phyloP scores from a whole-genome alignment of 2,329 filamentous ascomycete genomes.

The Mollisia scopiformis region DNA sequence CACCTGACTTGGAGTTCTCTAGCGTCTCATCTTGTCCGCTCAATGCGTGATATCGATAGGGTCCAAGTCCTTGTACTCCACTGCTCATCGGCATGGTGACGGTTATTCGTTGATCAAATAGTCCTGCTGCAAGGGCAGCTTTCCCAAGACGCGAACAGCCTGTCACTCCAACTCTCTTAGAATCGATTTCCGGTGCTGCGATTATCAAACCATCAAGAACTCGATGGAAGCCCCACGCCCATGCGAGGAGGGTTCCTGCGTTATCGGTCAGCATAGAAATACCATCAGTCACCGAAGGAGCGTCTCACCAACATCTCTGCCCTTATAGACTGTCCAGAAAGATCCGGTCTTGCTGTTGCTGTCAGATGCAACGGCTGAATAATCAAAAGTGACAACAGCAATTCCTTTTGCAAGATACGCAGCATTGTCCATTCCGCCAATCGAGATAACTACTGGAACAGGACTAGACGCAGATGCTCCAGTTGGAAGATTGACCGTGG shows the following conservation, averaged over 20 bases:
- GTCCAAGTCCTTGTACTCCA: slow-evolving; percentile 40
- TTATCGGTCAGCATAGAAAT: not conserved
- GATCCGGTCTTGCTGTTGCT: slow-evolving; percentile 52
- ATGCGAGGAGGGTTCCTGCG: slow-evolving; percentile 39
- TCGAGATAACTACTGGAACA: slow-evolving; percentile 47
- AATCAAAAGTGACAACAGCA: slow-evolving; percentile 53
- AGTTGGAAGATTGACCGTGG: slow-evolving; percentile 45
- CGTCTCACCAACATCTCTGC: slow-evolving; percentile 48
- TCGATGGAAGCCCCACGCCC: slow-evolving; percentile 43
- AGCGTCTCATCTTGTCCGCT: slow-evolving; percentile 46
- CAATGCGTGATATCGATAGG: slow-evolving; percentile 43
- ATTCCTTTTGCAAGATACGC: slow-evolving; percentile 50
- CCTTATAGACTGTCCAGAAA: slow-evolving; percentile 53
- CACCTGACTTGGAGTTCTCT: slow-evolving; percentile 43
- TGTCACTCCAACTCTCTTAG: slow-evolving; percentile 38
- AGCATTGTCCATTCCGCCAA: slow-evolving; percentile 52
- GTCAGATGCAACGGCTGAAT: slow-evolving; percentile 49
- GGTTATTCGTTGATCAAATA: slow-evolving; percentile 40
- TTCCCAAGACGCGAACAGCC: slow-evolving; percentile 41
- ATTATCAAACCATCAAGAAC: slow-evolving; percentile 39
- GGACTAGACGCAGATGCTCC: slow-evolving; percentile 37
- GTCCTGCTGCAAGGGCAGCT: slow-evolving; percentile 38
- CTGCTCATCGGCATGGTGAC: slow-evolving; percentile 41
- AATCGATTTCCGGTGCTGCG: slow-evolving; percentile 41
- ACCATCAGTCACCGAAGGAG: not conserved